Conservation (phyloP, 75 land plant genomes). For the Adiantum capillusveneris region DNA sequence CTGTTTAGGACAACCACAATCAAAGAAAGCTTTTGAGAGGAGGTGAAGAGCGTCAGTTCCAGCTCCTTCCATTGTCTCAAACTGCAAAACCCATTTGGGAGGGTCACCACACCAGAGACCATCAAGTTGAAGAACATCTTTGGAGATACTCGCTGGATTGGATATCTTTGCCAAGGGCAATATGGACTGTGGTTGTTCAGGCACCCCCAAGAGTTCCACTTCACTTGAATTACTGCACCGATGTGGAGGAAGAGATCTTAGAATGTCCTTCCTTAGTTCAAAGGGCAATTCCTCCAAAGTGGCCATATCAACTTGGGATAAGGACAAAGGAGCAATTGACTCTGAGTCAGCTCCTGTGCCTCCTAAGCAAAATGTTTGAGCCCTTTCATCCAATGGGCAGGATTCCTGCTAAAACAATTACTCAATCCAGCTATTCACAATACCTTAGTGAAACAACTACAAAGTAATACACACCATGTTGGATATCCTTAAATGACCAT, state of each 20-base stretch:
- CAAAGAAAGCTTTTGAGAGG: not conserved
- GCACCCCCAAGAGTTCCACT: not conserved
- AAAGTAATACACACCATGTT: too few species aligned
- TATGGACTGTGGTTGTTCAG: too few species aligned
- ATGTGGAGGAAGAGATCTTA: constrained; percentile 39
- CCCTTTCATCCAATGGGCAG: too few species aligned
- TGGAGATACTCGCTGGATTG: not conserved
- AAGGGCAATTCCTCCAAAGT: constrained; percentile 41
- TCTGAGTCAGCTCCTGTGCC: not conserved
- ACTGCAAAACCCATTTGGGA: constrained; percentile 47
- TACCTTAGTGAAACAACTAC: too few species aligned
- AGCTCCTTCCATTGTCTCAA: constrained; percentile 8
- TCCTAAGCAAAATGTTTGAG: too few species aligned
- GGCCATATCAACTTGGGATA: constrained; percentile 41
- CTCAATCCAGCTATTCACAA: too few species aligned
- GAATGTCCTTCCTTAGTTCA: constrained; percentile 27
- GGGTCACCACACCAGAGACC: constrained; percentile 59
- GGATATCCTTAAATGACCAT: too few species aligned
- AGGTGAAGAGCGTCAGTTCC: not conserved
- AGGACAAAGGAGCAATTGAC: constrained; percentile 16
- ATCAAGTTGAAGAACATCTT: not conserved
- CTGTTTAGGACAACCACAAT: too few species aligned
- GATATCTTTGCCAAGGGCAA: too few species aligned
- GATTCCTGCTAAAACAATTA: too few species aligned
- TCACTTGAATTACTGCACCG: not conserved